A percentile compares a stretch with the other conserved stretches of the same genome.
Evolutionary conservation across 257 asterid species (phyloP).

Genomic region (Solanum dulcamara): DNA sequence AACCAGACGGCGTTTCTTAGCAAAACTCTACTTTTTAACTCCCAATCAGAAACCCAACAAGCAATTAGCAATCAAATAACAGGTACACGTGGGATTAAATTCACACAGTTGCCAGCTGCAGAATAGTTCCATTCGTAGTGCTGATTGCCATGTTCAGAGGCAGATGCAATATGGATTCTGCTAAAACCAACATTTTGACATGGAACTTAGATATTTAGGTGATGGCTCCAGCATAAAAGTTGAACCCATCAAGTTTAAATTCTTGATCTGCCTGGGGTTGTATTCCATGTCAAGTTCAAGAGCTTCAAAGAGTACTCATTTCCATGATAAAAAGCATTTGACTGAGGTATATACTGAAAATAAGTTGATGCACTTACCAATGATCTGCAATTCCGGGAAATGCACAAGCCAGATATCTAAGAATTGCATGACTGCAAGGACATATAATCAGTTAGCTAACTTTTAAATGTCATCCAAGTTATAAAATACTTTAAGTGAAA

Average conservation of each 20-base stretch:
- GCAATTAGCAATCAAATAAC: background rate
- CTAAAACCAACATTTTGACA: background rate
- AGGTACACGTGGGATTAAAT: background rate
- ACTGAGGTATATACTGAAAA: background rate
- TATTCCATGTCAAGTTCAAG: background rate
- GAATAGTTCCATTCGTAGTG: background rate
- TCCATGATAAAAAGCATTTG: background rate
- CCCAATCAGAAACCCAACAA: background rate
- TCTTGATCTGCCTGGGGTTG: background rate
- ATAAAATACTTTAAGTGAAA: background rate
- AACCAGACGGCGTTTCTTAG: background rate
- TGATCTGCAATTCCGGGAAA: constrained; percentile 92
- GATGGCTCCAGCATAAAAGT: background rate
- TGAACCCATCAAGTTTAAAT: background rate
- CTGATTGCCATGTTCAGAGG: background rate
- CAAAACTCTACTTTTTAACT: background rate
- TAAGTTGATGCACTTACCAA: constrained; percentile 48
- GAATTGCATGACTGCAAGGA: constrained; percentile 79
- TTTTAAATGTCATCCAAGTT: background rate
- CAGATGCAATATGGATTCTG: background rate
- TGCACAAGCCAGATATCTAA: constrained; percentile 59
- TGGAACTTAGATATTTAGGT: background rate
- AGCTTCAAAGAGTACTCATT: background rate
- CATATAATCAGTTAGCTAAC: background rate
- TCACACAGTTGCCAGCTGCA: background rate